Evolutionary conservation across 2,329 filamentous ascomycete species (phyloP).

Genomic region (Epichloe uncinata): DNA sequence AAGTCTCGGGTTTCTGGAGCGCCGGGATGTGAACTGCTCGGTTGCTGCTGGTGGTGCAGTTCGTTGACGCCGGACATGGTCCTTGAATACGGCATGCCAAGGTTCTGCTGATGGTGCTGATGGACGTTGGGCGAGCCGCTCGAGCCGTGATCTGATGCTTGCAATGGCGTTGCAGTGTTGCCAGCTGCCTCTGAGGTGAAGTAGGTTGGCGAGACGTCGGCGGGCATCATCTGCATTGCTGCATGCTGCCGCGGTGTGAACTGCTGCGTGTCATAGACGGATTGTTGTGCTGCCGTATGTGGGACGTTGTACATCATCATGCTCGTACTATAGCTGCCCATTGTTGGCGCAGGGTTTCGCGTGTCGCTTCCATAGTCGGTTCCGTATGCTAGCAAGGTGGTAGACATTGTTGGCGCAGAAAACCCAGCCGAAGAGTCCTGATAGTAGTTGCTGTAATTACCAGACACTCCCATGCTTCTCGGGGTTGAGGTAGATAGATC

Average conservation of each 20-base stretch:
- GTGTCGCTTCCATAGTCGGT: constrained; percentile 52
- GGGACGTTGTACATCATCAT: constrained; percentile 71
- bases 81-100: constrained; percentile 36
- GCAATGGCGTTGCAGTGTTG: constrained; percentile 41
- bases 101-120: constrained; percentile 50
- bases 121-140: constrained; percentile 46
- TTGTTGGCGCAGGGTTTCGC: constrained; percentile 40
- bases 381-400: constrained; percentile 42
- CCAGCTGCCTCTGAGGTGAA: constrained; percentile 35
- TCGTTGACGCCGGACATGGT: constrained; percentile 32
- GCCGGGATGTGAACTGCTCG: constrained; percentile 18
- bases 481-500: constrained; percentile 34
- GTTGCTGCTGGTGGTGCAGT: constrained; percentile 23
- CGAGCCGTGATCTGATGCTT: constrained; percentile 34
- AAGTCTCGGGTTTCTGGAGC: constrained; percentile 36
- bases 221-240: constrained; percentile 55
- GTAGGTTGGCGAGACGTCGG: constrained; percentile 51
- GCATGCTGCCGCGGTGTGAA: constrained; percentile 66
- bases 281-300: constrained; percentile 45
- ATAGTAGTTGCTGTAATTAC: constrained; percentile 47
- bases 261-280: constrained; percentile 64
- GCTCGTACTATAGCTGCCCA: constrained; percentile 45
- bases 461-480: constrained; percentile 40
- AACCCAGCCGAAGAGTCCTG: constrained; percentile 39
- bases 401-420: constrained; percentile 43